Base-by-base conservation (phyloP, 2,329 filamentous ascomycete genomes). In the Aspergillus sp. region DNA sequence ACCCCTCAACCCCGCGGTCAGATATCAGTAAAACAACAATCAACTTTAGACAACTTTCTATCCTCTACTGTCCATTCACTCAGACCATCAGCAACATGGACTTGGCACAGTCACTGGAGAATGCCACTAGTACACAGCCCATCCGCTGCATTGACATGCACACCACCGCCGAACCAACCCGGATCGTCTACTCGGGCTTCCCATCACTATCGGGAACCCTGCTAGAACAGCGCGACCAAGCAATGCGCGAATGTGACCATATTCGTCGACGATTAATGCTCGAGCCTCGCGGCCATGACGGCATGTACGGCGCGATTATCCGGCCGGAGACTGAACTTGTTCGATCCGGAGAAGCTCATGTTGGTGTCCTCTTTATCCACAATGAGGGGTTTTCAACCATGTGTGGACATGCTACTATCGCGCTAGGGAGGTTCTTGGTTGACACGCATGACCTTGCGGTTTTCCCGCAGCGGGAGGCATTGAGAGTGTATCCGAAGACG, bases 321-420 rank as follows among this genome's bases (percentile, higher is more conserved):
- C 53, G 60, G 1, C 65, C 58, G 0, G 62, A 69, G 17, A 75
- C 74, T 4, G 74, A 74, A 55, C 61, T 72, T 0, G 65, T 67
- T n/a, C 38, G 43, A 5, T 49, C 54, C 1, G 67, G 68, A 2
- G 53, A 69, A n/a, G 75, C 75, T 0, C 63, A 77, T 52, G 71
- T 77, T 22, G 75, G 74, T 4, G 71, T 74, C 1, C 53, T 78
- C 3, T 77, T 77, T 58, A 66, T 66, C 50, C 72, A 73, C 27
- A 75, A 74, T 27, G 70, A 72, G 3, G 74, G 72, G 0, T 77
- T 71, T 44, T 74, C 71, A 6, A 76, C 73, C 4, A 76, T 77
- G 66, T 77, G 75, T 50, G 75, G 75, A 3, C 75, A 78, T 54
- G 75, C 74, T 2, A 77, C 75, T 0, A 73, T 79, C 41, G 75